A percentile compares a stretch with the other conserved stretches of the same genome.
Conservation (phyloP, 2,329 filamentous ascomycete genomes). For the Apiospora koreana region DNA sequence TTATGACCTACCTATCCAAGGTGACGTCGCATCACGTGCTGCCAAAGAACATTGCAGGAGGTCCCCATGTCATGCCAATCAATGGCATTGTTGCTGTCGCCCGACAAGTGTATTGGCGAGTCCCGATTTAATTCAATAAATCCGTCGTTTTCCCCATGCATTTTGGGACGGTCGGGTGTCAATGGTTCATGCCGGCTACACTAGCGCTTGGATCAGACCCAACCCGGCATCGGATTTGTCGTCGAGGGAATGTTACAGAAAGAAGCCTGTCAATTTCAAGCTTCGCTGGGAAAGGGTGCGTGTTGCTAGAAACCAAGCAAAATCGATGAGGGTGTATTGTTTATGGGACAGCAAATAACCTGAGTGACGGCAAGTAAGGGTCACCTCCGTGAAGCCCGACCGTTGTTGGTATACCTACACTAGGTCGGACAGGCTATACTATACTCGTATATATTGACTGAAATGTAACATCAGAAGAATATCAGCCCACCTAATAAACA, state of each 20-base stretch:
- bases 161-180: background rate
- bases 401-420: background rate
- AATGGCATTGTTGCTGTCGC: background rate
- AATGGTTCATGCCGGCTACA: conserved; percentile 8
- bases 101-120: background rate
- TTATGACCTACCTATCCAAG: too few relatives aligned
- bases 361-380: background rate
- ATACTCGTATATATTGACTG: background rate
- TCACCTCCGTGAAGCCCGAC: background rate
- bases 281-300: background rate
- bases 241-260: conserved; percentile 1
- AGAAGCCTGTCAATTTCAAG: background rate
- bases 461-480: background rate
- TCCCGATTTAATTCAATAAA: conserved; percentile 3
- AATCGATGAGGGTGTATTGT: background rate
- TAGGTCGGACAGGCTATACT: background rate
- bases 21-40: conserved; percentile 5
- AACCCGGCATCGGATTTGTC: conserved; percentile 6
- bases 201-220: conserved; percentile 8
- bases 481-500: background rate
- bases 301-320: background rate
- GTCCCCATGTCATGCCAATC: background rate
- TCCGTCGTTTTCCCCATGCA: background rate
- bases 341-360: background rate
- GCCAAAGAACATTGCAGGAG: background rate